Percentiles rank a stretch among this genome's conserved stretches.
Conservation (phyloP, 306 rosid genomes). For the Quercus cerris region DNA sequence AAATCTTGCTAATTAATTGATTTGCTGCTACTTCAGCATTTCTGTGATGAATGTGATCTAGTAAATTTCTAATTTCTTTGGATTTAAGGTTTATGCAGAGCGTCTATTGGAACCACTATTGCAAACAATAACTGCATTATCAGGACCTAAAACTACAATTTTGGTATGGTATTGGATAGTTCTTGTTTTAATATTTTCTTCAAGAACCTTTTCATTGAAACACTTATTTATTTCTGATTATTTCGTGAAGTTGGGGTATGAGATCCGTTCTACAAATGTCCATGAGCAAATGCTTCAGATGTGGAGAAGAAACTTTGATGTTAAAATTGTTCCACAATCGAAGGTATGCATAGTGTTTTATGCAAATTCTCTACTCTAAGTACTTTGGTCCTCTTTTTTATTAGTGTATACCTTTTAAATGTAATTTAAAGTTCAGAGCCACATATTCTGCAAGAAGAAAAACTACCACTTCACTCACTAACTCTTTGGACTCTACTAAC, state of each 20-base stretch:
- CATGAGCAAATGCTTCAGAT: slow-evolving; percentile 92
- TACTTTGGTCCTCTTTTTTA: background rate
- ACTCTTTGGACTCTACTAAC: slow-evolving; percentile 7
- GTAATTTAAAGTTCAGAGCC: background rate
- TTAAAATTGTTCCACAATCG: slow-evolving; percentile 72
- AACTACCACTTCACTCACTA: background rate
- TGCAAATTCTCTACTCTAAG: background rate
- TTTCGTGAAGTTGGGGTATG: slow-evolving; percentile 77
- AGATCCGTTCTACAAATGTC: slow-evolving; percentile 76
- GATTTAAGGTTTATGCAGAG: slow-evolving; percentile 72
- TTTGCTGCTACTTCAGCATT: background rate
- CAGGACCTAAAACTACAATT: slow-evolving; percentile 82
- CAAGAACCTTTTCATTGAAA: background rate
- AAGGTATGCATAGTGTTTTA: slow-evolving; percentile 46
- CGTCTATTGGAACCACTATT: slow-evolving; percentile 82
- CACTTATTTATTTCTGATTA: slow-evolving; percentile 6
- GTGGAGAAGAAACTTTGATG: slow-evolving; percentile 75
- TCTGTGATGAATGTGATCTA: background rate
- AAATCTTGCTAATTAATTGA: background rate
- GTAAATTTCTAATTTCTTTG: slow-evolving; percentile 10
- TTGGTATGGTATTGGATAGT: slow-evolving; percentile 41
- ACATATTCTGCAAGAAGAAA: background rate
- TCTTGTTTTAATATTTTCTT: background rate
- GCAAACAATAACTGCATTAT: slow-evolving; percentile 71
- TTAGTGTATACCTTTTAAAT: background rate